Base-by-base conservation (phyloP, 2,329 filamentous ascomycete species). In the Dothistroma pini region DNA sequence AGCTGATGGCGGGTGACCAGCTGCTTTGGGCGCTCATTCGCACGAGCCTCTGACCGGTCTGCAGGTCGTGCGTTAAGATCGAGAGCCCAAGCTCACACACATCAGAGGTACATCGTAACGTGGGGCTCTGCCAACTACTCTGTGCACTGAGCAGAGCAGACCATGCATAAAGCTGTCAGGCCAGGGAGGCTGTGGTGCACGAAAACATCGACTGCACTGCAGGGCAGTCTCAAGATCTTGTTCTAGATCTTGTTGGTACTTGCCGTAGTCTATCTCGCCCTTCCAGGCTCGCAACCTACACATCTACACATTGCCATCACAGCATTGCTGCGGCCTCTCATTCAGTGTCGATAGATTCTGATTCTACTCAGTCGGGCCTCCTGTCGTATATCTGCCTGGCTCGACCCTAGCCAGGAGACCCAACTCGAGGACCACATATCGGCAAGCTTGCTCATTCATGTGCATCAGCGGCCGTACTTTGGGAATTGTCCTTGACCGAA, bases 81-180 rank as follows among this genome's bases (percentile, higher is more conserved):
- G 5, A 32, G 34, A 48, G 55, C 44, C 55, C 34, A 32, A 29
- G 49, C 38, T 22, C 50, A 16, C 34, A 21, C 22, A 34, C 29
- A 10, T 16, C 47, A 50, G 25, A n/a, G 57, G 53, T 60, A 56
- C 58, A 52, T 1, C 51, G 53, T 47, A 51, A 56, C 57, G 51
- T 55, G 53, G 56, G 58, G 58, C 53, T 56, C 58, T 60, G 58
- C 58, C 53, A 52, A 19, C n/a, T 54, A 14, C 49, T 54, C 14
- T 44, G 29, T 32, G 8, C 50, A 29, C 34, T 41, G 57, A n/a
- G 11, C 34, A 48, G 48, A 41, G 57, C 34, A 35, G 14, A 21
- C 14, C n/a, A 34, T 29, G 25, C 49, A 54, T 54, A 54, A 54
- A 59, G 55, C 44, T 35, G 29, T 35, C 14, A 31, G n/a, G 49